These are phyloP conservation scores for Solanum etuberosum DNA, from an alignment of 257 asterid species.

Conservation along the genomic window DNA sequence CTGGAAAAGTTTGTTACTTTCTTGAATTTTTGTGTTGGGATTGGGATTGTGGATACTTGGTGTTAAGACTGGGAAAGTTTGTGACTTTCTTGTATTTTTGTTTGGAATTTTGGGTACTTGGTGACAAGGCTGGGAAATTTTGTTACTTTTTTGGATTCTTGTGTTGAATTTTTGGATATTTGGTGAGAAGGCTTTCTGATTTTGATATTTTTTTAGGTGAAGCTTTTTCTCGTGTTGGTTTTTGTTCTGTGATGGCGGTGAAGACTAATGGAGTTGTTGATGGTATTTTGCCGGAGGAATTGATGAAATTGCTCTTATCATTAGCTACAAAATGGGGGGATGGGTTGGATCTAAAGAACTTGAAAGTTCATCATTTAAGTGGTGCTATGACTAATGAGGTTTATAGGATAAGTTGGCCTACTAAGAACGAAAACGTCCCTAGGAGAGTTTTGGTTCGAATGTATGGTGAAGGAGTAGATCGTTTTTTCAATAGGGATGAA, in stretches of 20 bases:
- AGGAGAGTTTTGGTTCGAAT: conserved; percentile 65
- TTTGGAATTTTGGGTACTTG: background rate
- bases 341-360: conserved; percentile 19
- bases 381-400: conserved; percentile 92
- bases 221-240: background rate
- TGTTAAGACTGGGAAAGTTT: background rate
- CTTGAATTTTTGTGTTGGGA: background rate
- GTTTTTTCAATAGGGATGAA: conserved; percentile 66
- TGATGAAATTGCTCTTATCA: conserved; percentile 30
- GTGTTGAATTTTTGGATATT: background rate
- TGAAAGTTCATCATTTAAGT: conserved; percentile 48
- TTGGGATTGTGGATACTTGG: background rate
- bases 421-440: conserved; percentile 12
- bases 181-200: background rate
- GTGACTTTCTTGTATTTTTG: background rate
- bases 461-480: conserved; percentile 81
- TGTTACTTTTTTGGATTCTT: background rate
- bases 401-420: conserved; percentile 62
- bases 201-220: background rate
- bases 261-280: conserved; percentile 43
- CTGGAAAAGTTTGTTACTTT: background rate
- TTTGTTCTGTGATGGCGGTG: conserved; percentile 41
- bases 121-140: background rate
- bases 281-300: conserved; percentile 48
- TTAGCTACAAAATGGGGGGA: conserved; percentile 70